A percentile compares a stretch with the other conserved stretches of the same genome.
phyloP scores from a whole-genome alignment of 257 asterid species.

The Jacaranda mimosifolia region DNA sequence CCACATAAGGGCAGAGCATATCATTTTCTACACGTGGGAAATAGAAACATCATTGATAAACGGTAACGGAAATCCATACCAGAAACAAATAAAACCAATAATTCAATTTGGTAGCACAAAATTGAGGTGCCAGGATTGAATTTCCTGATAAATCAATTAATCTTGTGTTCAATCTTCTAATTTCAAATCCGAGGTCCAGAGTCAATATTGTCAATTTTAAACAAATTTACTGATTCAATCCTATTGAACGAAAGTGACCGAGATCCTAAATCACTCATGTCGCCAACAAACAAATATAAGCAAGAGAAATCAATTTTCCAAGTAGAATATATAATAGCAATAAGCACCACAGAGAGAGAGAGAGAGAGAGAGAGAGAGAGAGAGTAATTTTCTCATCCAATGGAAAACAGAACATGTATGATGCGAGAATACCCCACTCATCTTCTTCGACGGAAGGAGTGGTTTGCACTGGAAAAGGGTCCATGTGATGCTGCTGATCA shows the following conservation, averaged over 20 bases:
- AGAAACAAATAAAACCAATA: neutral
- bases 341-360: neutral
- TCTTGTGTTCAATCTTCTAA: neutral
- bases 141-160: neutral
- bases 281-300: neutral
- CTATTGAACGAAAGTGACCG: neutral
- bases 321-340: neutral
- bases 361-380: no score
- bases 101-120: neutral
- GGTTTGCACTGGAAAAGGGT: slow-evolving; percentile 53
- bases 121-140: neutral
- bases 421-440: slow-evolving; percentile 52
- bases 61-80: neutral
- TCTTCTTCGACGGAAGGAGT: slow-evolving; percentile 63
- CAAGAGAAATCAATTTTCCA: neutral
- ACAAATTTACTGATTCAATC: slow-evolving; percentile 15
- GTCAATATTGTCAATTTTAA: neutral
- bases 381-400: neutral
- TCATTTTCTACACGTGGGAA: neutral
- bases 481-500: slow-evolving; percentile 70
- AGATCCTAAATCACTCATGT: neutral
- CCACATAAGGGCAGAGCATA: neutral
- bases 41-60: neutral
- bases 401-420: neutral
- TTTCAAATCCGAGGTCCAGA: neutral